These are phyloP conservation scores for Gelatoporia subvermispora DNA, from an alignment of 768 basidiomycete species.

Conservation along the genomic window DNA sequence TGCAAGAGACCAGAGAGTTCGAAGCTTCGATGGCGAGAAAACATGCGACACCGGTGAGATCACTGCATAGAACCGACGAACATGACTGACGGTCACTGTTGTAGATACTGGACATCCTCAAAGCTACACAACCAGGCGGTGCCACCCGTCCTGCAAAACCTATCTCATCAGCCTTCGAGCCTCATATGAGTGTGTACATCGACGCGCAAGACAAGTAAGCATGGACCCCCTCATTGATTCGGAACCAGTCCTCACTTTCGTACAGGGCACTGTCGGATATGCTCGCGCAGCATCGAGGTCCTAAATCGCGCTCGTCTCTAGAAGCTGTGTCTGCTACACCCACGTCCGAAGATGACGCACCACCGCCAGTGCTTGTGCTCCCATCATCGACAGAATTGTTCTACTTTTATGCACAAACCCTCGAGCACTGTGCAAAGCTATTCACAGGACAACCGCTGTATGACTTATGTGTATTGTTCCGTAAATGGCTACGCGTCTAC, in stretches of 20 bases:
- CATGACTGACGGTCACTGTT: neutral
- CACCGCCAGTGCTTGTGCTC: slow-evolving; percentile 61
- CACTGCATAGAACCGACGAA: neutral
- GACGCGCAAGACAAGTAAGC: slow-evolving; percentile 90
- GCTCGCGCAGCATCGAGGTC: slow-evolving; percentile 73
- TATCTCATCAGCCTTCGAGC: slow-evolving; percentile 88
- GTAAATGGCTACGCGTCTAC: slow-evolving; percentile 92
- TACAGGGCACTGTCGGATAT: slow-evolving; percentile 83
- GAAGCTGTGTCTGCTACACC: slow-evolving; percentile 43
- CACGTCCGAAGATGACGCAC: slow-evolving; percentile 38
- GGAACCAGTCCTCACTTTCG: neutral
- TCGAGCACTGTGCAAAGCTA: slow-evolving; percentile 91
- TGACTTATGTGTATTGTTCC: slow-evolving; percentile 77
- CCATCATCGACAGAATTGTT: slow-evolving; percentile 95
- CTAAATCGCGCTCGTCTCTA: slow-evolving; percentile 60
- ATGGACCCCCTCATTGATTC: neutral
- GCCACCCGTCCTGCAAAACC: slow-evolving; percentile 51
- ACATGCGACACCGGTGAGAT: slow-evolving; percentile 67
- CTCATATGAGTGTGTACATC: slow-evolving; percentile 89
- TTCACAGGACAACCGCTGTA: slow-evolving; percentile 81
- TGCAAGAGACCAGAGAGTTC: slow-evolving; percentile 86
- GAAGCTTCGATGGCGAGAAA: slow-evolving; percentile 78
- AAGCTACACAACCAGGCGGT: slow-evolving; percentile 42
- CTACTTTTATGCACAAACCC: slow-evolving; percentile 92
- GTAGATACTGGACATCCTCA: slow-evolving; percentile 65